phyloP scores from a whole-genome alignment of 257 asterid species.

The Lycium ferocissimum region DNA sequence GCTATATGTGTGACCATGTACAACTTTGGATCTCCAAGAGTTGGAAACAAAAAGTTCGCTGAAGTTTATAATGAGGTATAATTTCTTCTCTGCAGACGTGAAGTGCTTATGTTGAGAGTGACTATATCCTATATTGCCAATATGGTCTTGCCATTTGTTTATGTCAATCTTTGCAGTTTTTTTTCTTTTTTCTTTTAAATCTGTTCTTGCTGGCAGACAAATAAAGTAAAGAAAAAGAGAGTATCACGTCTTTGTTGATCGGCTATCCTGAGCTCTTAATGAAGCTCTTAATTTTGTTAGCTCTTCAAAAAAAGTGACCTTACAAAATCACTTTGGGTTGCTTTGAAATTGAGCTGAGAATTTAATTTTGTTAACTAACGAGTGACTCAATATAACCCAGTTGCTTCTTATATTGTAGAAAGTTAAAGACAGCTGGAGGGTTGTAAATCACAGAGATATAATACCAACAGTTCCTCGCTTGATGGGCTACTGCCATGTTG shows the following conservation, averaged over 20 bases:
- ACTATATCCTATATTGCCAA: conserved; percentile 20
- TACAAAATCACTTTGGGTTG: background rate
- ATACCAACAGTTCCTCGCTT: conserved; percentile 98
- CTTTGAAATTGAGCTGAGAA: background rate
- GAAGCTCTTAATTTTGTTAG: background rate
- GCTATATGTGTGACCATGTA: conserved; percentile 86
- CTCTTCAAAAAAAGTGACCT: background rate
- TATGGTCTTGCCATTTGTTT: background rate
- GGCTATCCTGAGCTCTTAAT: too few species aligned
- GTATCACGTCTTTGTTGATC: background rate
- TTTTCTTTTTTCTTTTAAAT: background rate
- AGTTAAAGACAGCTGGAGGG: conserved; percentile 93
- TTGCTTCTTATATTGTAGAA: conserved; percentile 55
- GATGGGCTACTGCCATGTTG: conserved; percentile 99
- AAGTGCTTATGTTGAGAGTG: conserved; percentile 8
- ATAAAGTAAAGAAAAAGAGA: background rate
- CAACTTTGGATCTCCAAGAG: conserved; percentile 98
- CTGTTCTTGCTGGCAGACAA: background rate
- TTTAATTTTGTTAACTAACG: background rate
- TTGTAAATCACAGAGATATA: conserved; percentile 95
- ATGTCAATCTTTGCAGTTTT: background rate
- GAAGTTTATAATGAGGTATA: conserved; percentile 87
- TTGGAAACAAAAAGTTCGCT: conserved; percentile 93
- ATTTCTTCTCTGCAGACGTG: background rate
- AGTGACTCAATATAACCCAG: background rate